Conservation (phyloP, 495 filamentous ascomycete species). For the Tuber umbilicatum region DNA sequence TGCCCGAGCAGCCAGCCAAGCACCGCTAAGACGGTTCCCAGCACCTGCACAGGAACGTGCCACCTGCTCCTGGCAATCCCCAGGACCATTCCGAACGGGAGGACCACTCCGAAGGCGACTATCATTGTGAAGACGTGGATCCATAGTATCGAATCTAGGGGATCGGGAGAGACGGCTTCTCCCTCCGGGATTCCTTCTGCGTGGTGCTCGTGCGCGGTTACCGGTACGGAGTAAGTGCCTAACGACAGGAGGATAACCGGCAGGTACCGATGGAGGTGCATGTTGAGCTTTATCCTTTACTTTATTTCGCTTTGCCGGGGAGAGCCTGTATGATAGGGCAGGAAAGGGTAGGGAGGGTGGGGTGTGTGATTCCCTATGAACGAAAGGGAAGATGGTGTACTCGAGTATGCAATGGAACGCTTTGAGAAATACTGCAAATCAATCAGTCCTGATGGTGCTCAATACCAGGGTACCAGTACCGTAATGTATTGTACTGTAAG, state of each 20-base stretch:
- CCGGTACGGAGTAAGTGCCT: slow-evolving; percentile 11
- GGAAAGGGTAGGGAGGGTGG: not conserved
- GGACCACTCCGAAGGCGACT: slow-evolving; percentile 79
- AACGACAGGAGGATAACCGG: slow-evolving; percentile 11
- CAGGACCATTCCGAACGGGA: slow-evolving; percentile 91
- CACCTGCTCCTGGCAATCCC: slow-evolving; percentile 84
- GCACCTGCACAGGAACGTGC: slow-evolving; percentile 84
- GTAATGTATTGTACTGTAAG: not conserved
- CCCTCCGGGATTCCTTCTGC: slow-evolving; percentile 70
- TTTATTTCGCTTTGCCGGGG: slow-evolving; percentile 1
- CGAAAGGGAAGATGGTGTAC: not conserved
- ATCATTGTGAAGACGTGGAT: slow-evolving; percentile 86
- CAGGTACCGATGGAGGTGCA: not conserved
- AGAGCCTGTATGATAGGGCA: not conserved
- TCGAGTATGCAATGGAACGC: not conserved
- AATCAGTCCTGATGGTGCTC: not conserved
- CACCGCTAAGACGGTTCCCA: slow-evolving; percentile 67
- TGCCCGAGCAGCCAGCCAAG: slow-evolving; percentile 88
- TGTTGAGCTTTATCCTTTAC: slow-evolving; percentile 3
- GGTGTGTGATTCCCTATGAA: not conserved
- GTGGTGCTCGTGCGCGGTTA: slow-evolving; percentile 66
- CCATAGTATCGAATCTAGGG: slow-evolving; percentile 86
- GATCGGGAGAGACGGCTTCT: slow-evolving; percentile 66
- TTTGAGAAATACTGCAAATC: not conserved
- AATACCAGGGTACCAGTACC: not conserved